Evolutionary conservation across 179 eudicot species (phyloP).

Genomic region (Nepenthes alata): DNA sequence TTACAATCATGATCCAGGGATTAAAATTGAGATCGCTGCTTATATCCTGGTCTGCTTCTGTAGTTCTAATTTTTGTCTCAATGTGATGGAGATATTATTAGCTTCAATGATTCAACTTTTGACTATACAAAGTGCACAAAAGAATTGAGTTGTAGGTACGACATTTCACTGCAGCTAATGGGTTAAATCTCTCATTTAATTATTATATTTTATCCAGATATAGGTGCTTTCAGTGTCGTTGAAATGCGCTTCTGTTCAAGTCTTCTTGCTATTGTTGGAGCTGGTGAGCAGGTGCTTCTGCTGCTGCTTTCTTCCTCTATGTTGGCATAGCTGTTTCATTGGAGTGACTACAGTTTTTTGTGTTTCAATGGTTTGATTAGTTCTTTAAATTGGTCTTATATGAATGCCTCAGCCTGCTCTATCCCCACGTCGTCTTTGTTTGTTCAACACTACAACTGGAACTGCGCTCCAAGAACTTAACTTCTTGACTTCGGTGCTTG

Average conservation of each 20-base stretch:
- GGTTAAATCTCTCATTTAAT: slow-evolving; percentile 5
- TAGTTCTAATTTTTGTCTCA: neutral
- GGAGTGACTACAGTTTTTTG: neutral
- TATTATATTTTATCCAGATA: slow-evolving; percentile 27
- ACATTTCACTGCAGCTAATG: neutral
- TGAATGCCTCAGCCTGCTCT: slow-evolving; percentile 57
- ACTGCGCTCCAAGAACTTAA: slow-evolving; percentile 58
- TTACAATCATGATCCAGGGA: neutral
- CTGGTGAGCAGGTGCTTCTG: slow-evolving; percentile 81
- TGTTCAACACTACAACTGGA: slow-evolving; percentile 63
- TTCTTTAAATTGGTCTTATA: slow-evolving; percentile 10
- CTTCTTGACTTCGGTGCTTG: slow-evolving; percentile 77
- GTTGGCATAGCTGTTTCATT: no score
- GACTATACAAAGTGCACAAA: neutral
- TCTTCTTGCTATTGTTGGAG: slow-evolving; percentile 90
- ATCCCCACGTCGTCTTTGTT: slow-evolving; percentile 87
- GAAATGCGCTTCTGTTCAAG: slow-evolving; percentile 84
- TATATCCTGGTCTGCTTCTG: no score
- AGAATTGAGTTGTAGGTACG: neutral
- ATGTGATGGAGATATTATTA: neutral
- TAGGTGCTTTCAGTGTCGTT: slow-evolving; percentile 74
- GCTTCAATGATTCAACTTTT: neutral
- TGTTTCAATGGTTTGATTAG: slow-evolving; percentile 6
- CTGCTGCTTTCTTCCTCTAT: no score
- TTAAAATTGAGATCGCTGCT: neutral